A percentile compares a stretch with the other conserved stretches of the same genome.
Conservation (phyloP, 257 asterid species). For the Plantago elongata region DNA sequence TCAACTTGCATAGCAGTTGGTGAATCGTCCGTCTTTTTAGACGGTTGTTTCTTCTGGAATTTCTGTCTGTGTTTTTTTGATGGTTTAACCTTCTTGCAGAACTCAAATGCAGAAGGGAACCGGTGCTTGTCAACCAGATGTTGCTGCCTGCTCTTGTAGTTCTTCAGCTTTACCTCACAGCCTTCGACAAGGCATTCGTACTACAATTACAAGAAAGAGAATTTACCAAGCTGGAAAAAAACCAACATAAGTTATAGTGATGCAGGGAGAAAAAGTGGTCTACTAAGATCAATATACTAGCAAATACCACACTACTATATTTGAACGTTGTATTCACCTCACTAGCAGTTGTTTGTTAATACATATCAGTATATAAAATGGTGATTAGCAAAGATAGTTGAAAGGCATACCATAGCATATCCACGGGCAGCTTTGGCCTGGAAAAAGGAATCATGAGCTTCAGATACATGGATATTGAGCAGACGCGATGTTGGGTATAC, state of each 20-base stretch:
- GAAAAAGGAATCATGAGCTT: constrained; percentile 91
- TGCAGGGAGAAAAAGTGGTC: too few species aligned
- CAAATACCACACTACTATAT: too few species aligned
- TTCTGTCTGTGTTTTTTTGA: constrained; percentile 87
- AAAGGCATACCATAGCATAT: constrained; percentile 57
- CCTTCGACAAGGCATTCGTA: constrained; percentile 97
- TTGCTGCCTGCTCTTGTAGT: constrained; percentile 85
- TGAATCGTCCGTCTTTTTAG: constrained; percentile 27
- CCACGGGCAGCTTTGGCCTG: constrained; percentile 96
- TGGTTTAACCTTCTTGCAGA: constrained; percentile 69
- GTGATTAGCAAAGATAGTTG: constrained; percentile 1
- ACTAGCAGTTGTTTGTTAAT: too few species aligned
- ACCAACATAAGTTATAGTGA: too few species aligned
- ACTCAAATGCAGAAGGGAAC: constrained; percentile 75
- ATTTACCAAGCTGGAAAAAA: background rate
- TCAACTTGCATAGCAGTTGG: constrained; percentile 73
- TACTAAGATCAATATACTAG: too few species aligned
- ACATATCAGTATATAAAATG: background rate
- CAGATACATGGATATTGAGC: constrained; percentile 90
- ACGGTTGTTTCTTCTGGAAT: constrained; percentile 33
- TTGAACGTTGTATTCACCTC: too few species aligned
- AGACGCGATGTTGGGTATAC: constrained; percentile 87
- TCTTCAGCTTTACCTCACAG: constrained; percentile 73
- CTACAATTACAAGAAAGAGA: constrained; percentile 30
- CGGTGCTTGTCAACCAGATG: constrained; percentile 89